phyloP scores from a whole-genome alignment of 768 basidiomycete species.

The Xerocomellus amylosporus region DNA sequence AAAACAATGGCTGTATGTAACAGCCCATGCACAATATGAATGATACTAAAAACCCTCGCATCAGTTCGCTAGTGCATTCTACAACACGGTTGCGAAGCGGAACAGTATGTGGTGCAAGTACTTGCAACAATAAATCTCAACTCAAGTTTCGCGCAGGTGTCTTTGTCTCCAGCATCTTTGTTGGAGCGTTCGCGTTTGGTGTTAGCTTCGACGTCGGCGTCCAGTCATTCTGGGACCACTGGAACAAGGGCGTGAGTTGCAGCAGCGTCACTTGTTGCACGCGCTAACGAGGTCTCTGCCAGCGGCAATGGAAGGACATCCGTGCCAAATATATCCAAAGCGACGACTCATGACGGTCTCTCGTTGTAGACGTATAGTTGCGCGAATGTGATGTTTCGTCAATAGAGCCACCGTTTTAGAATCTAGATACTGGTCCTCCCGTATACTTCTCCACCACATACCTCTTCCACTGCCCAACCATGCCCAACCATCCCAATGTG shows the following conservation, averaged over 20 bases:
- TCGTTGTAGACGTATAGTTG: background rate
- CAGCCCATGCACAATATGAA: background rate
- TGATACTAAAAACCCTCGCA: background rate
- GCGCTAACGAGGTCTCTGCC: constrained; percentile 18
- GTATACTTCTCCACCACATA: background rate
- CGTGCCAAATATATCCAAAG: constrained; percentile 66
- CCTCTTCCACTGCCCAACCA: no score
- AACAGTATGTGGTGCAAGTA: constrained; percentile 60
- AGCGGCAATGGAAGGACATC: constrained; percentile 99
- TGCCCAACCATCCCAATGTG: no score
- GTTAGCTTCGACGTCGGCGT: constrained; percentile 86
- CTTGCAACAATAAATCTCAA: background rate
- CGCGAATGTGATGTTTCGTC: background rate
- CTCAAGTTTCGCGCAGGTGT: constrained; percentile 51
- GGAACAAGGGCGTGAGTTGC: constrained; percentile 88
- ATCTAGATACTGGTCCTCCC: no score
- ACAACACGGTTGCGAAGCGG: constrained; percentile 83
- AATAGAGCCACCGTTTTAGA: constrained; percentile 15
- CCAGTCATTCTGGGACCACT: constrained; percentile 79
- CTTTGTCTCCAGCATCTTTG: constrained; percentile 79
- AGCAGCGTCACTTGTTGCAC: background rate
- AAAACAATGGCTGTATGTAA: constrained; percentile 26
- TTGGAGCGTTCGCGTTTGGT: constrained; percentile 87
- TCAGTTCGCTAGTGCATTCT: constrained; percentile 58
- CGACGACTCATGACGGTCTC: constrained; percentile 25